Conservation (phyloP, 495 filamentous ascomycete genomes). For the Annulohypoxylon bovei region DNA sequence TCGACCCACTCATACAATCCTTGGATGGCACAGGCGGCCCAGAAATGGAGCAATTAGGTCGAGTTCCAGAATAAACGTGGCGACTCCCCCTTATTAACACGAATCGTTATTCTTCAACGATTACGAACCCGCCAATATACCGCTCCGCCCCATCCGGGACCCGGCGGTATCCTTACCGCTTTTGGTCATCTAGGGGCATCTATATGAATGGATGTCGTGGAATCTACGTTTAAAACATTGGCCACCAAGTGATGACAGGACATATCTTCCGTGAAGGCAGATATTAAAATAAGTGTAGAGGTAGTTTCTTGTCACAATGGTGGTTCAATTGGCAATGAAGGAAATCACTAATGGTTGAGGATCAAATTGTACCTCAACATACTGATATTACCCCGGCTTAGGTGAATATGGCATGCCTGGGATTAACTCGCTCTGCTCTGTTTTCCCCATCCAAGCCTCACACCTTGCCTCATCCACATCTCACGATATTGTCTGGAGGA, state of each 20-base stretch:
- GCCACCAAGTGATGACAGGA: slow-evolving; percentile 24
- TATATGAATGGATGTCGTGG: slow-evolving; percentile 19
- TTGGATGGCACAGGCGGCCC: slow-evolving; percentile 44
- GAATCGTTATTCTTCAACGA: slow-evolving; percentile 21
- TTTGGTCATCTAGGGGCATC: slow-evolving; percentile 8
- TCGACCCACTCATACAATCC: slow-evolving; percentile 37
- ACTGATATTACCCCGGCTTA: slow-evolving; percentile 14
- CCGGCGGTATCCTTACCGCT: slow-evolving; percentile 3
- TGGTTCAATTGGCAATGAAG: slow-evolving; percentile 19
- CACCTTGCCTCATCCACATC: slow-evolving; percentile 11
- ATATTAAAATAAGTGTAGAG: slow-evolving; percentile 19
- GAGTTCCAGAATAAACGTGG: background rate
- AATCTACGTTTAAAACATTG: slow-evolving; percentile 18
- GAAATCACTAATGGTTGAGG: slow-evolving; percentile 9
- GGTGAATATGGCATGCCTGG: slow-evolving; percentile 16
- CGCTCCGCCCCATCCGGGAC: slow-evolving; percentile 15
- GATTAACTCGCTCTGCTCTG: slow-evolving; percentile 3
- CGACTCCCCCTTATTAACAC: slow-evolving; percentile 12
- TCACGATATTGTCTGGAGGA: slow-evolving; percentile 27
- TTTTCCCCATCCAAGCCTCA: slow-evolving; percentile 21
- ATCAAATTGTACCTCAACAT: slow-evolving; percentile 17
- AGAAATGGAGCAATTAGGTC: slow-evolving; percentile 46
- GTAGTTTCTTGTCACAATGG: slow-evolving; percentile 26
- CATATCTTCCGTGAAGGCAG: slow-evolving; percentile 24
- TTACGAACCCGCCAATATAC: slow-evolving; percentile 12